Percentiles rank a stretch among this genome's conserved stretches.
phyloP scores from a whole-genome alignment of 1,284 basidiomycete species.

The Gastroboletus turbinatus region DNA sequence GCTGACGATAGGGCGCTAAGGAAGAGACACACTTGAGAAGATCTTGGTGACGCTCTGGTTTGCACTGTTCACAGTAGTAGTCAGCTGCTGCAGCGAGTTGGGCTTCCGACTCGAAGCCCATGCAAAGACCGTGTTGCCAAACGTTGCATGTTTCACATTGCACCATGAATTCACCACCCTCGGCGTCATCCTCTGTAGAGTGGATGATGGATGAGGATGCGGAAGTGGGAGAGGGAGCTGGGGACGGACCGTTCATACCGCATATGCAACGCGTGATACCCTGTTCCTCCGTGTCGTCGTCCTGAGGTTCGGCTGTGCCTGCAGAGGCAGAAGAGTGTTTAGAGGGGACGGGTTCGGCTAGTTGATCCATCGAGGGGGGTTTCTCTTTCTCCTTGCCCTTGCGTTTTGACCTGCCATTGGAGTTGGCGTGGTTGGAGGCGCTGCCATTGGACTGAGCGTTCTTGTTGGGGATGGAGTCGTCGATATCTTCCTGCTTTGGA shows the following conservation, averaged over 20 bases:
- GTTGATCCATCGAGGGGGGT: conserved; percentile 23
- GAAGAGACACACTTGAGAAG: conserved; percentile 63
- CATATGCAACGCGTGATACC: conserved; percentile 94
- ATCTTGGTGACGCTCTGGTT: conserved; percentile 82
- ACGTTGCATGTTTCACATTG: conserved; percentile 96
- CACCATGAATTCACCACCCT: conserved; percentile 90
- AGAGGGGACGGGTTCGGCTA: conserved; percentile 22
- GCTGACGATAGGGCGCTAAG: conserved; percentile 1
- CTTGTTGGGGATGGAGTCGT: conserved; percentile 54
- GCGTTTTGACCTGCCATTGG: conserved; percentile 39
- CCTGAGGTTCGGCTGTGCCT: conserved; percentile 39
- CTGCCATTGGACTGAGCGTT: conserved; percentile 41
- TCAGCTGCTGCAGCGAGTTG: conserved; percentile 77
- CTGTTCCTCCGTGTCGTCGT: conserved; percentile 70
- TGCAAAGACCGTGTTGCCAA: conserved; percentile 98
- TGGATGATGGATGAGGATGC: conserved; percentile 22
- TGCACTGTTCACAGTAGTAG: conserved; percentile 94
- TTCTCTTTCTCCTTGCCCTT: conserved; percentile 39
- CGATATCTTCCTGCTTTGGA: conserved; percentile 70
- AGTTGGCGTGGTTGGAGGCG: conserved; percentile 36
- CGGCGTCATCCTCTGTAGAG: conserved; percentile 67
- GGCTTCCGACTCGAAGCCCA: conserved; percentile 89
- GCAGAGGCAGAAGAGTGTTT: conserved; percentile 36
- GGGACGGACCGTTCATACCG: conserved; percentile 76
- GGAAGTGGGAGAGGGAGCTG: conserved; percentile 1